Evolutionary conservation across 306 rosid genomes (phyloP).

Genomic region (Dalbergia oliveri): DNA sequence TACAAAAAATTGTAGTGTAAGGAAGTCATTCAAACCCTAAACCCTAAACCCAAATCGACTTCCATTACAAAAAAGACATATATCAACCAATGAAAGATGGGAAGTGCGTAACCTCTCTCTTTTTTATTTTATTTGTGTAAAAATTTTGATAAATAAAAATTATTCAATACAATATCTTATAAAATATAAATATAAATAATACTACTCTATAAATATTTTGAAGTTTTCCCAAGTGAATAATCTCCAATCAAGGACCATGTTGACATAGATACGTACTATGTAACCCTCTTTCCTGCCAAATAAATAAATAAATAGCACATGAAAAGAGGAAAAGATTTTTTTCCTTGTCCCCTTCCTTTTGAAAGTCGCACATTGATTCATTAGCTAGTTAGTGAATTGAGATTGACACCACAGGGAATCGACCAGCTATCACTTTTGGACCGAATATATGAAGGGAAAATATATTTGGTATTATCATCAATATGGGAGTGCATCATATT

Average conservation of each 20-base stretch:
- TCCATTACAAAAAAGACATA: too few relatives aligned
- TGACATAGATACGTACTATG: conserved; percentile 54
- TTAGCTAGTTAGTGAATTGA: conserved; percentile 52
- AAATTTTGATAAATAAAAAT: too few relatives aligned
- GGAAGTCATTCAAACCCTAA: too few relatives aligned
- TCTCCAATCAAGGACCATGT: neutral
- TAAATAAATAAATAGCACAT: conserved; percentile 16
- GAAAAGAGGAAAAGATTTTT: conserved; percentile 14
- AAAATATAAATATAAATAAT: too few relatives aligned
- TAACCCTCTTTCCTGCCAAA: conserved; percentile 32
- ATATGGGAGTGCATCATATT: conserved; percentile 58
- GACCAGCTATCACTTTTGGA: conserved; percentile 62
- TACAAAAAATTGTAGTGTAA: too few relatives aligned
- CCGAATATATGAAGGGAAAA: conserved; percentile 45
- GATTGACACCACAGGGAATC: conserved; percentile 60
- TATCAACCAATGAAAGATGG: too few relatives aligned
- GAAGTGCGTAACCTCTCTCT: too few relatives aligned
- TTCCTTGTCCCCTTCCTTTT: conserved; percentile 24
- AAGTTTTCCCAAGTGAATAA: too few relatives aligned
- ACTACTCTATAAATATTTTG: too few relatives aligned
- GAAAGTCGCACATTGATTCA: conserved; percentile 56
- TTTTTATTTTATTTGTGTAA: too few relatives aligned
- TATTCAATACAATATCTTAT: too few relatives aligned
- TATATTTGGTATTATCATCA: conserved; percentile 60
- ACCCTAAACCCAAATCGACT: too few relatives aligned